Base-by-base conservation (phyloP, 805 yeast species). In the Lipomyces chichibuensis region DNA sequence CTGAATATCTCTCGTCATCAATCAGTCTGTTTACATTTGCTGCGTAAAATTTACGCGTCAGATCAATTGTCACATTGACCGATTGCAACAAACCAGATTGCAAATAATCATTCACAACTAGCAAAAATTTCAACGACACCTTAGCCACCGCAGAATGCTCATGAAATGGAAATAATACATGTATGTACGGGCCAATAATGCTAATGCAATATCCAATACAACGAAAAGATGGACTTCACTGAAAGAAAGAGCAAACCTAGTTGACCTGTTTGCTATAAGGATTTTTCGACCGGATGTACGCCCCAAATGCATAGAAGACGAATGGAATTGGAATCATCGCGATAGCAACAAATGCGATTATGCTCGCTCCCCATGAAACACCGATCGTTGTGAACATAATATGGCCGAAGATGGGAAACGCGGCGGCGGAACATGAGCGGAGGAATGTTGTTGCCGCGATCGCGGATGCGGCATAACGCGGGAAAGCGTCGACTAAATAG, bases 361-460 rank as follows among this genome's bases (percentile, higher is more conserved):
- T 73, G 13, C 86, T 82, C 43, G 81, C 78, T 1, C 87, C 90
- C 87, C 87, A 86, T 63, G 81, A 80, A 54, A 83, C 81, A 1
- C 84, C 82, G 74, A 87, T 73, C 64, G 80, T 80, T 29, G 74
- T 75, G 74, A 85, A 86, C 84, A 87, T 81, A 66, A 81, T 83
- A 46, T 78, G 75, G 2, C 88, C 84, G 74, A 87, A 86, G 58
- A 87, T 76, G 25, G 91, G 90, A 80, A 87, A 87, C 0, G 81
- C 83, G 39, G 86, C 88, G 37, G 86, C 91, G 75, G 86, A 83
- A 4, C 82, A 76, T 0, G 89, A 85, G 74, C 90, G 80, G 60
- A 84, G 74, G 65, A 87, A 84, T 0, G 90, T 85, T 69, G 86
- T 86, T 5, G 87, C 89, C 2, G 91, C 89, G 64, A 87, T 79